Conservation (phyloP, 768 basidiomycete species). For the Myochromella boudieri region DNA sequence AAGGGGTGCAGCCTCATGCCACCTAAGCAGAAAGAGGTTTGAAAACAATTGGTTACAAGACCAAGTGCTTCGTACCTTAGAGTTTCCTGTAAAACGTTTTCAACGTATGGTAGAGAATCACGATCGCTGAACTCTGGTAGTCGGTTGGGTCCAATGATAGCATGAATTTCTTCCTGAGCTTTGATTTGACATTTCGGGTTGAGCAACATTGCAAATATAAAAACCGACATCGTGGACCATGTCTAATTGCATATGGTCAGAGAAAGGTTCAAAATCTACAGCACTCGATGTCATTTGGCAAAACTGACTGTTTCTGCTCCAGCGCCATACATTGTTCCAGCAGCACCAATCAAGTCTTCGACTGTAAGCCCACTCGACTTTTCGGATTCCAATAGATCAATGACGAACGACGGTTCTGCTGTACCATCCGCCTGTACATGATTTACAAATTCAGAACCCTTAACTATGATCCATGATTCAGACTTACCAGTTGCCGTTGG, state of each 20-base stretch:
- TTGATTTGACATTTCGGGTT: slow-evolving; percentile 33
- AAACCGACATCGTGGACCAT: slow-evolving; percentile 26
- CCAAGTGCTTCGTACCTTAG: slow-evolving; percentile 12
- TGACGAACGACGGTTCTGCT: slow-evolving; percentile 20
- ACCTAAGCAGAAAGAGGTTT: slow-evolving; percentile 1
- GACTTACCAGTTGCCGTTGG: slow-evolving; percentile 30
- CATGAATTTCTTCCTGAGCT: slow-evolving; percentile 44
- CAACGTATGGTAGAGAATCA: slow-evolving; percentile 34
- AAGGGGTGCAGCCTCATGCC: slow-evolving; percentile 6
- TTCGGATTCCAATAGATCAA: slow-evolving; percentile 10
- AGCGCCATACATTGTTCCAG: slow-evolving; percentile 21
- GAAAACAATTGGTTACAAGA: background rate
- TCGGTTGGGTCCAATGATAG: slow-evolving; percentile 32
- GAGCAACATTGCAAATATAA: slow-evolving; percentile 39
- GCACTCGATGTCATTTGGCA: background rate
- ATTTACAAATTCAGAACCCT: no score
- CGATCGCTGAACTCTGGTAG: slow-evolving; percentile 34
- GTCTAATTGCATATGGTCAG: slow-evolving; percentile 23
- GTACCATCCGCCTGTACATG: slow-evolving; percentile 19
- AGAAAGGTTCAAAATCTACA: background rate
- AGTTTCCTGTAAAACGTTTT: slow-evolving; percentile 31
- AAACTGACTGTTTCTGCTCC: slow-evolving; percentile 36
- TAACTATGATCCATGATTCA: no score
- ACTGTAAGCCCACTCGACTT: background rate
- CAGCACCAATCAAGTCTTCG: slow-evolving; percentile 19